These are phyloP conservation scores for Phytophthora rubi DNA, from an alignment of 352 stramenopile genomes.

Conservation along the genomic window DNA sequence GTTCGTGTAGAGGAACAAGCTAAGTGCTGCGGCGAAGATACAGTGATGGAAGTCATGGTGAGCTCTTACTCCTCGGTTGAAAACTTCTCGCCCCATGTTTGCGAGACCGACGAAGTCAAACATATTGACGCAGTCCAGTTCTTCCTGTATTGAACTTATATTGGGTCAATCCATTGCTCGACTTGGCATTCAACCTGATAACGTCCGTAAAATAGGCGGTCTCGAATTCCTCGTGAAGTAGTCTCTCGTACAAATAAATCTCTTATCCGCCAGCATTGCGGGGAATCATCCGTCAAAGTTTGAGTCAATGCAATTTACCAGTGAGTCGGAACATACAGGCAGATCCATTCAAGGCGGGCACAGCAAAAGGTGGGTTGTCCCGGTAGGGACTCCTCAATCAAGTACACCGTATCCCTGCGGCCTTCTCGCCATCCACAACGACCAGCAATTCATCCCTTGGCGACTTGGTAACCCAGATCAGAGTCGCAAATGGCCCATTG, in stretches of 20 bases:
- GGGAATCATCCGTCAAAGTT: conserved; percentile 7
- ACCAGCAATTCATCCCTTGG: conserved; percentile 31
- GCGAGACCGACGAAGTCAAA: neutral
- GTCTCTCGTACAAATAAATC: conserved; percentile 23
- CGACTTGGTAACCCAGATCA: conserved; percentile 37
- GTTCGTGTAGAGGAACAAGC: conserved; percentile 46
- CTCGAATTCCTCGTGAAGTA: conserved; percentile 21
- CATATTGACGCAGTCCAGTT: conserved; percentile 45
- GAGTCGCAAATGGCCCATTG: conserved; percentile 37
- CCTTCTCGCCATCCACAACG: conserved; percentile 28
- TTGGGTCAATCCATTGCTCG: conserved; percentile 25
- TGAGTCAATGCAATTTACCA: conserved; percentile 41
- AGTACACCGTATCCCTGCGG: conserved; percentile 23
- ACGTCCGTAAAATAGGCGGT: conserved; percentile 45
- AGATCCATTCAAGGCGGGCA: conserved; percentile 44
- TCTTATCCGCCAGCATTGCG: conserved; percentile 30
- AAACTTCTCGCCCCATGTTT: conserved; percentile 38
- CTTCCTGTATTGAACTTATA: conserved; percentile 51
- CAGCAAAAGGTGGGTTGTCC: conserved; percentile 36
- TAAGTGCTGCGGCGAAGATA: conserved; percentile 39
- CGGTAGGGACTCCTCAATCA: conserved; percentile 42
- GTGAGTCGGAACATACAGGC: conserved; percentile 52
- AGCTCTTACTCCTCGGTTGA: conserved; percentile 24
- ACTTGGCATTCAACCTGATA: conserved; percentile 35
- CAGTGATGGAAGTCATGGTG: conserved; percentile 33